Conservation (phyloP, 306 rosid genomes). For the Lathyrus aphaca region DNA sequence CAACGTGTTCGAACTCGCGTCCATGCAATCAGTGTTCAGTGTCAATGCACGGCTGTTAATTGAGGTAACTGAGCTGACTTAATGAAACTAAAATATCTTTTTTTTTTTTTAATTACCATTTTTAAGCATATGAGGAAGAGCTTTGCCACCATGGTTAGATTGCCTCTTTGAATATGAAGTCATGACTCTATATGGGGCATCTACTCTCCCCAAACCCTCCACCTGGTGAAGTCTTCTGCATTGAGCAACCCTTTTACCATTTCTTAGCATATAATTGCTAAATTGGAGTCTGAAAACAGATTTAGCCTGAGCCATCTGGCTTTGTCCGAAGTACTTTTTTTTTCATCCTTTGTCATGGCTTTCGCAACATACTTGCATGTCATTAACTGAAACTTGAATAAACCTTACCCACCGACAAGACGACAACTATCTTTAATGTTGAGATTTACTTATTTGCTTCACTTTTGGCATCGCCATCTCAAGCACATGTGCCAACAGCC, state of each 20-base stretch:
- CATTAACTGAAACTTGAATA: no score
- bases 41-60: no score
- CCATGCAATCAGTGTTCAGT: no score
- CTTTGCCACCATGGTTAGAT: background rate
- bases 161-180: background rate
- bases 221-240: background rate
- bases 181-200: background rate
- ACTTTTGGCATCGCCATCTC: slow-evolving; percentile 4
- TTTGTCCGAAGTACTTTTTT: slow-evolving; percentile 20
- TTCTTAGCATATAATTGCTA: background rate
- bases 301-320: slow-evolving; percentile 7
- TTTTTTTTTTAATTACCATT: background rate
- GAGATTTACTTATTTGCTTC: slow-evolving; percentile 5
- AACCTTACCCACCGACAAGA: background rate
- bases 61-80: no score
- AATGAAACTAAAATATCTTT: no score
- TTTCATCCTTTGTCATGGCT: background rate
- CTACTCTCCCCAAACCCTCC: background rate
- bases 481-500: background rate
- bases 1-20: no score
- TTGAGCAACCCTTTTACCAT: background rate
- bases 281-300: background rate
- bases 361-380: background rate
- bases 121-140: background rate
- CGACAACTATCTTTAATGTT: background rate